phyloP scores from a whole-genome alignment of 306 rosid genomes.

The Mucuna pruriens region DNA sequence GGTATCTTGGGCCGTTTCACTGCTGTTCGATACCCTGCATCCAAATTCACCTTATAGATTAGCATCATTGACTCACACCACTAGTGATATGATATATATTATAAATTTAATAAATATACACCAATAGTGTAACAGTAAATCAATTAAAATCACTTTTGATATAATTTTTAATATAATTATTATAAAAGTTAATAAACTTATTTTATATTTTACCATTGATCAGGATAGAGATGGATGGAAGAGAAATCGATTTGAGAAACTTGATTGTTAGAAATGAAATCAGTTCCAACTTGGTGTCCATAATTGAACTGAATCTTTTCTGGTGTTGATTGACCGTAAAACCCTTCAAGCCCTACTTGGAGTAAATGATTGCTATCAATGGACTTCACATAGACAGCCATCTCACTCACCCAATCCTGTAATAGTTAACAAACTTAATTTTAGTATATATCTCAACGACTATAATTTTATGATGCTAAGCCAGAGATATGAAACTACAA shows the following conservation, averaged over 20 bases:
- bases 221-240: conserved; percentile 54
- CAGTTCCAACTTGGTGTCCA: conserved; percentile 46
- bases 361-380: conserved; percentile 48
- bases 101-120: no score
- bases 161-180: no score
- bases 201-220: conserved; percentile 55
- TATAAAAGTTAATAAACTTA: no score
- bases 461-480: neutral
- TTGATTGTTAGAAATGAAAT: conserved; percentile 55
- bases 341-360: conserved; percentile 55
- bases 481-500: neutral
- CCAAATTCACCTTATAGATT: neutral
- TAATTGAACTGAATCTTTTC: conserved; percentile 43
- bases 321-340: conserved; percentile 44
- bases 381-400: conserved; percentile 48
- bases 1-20: neutral
- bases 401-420: conserved; percentile 55
- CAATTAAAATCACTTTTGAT: no score
- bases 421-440: neutral
- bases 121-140: no score
- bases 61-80: neutral
- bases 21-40: conserved; percentile 16
- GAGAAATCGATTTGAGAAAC: conserved; percentile 46
- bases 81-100: neutral
- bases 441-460: no score